phyloP scores from a whole-genome alignment of 2,329 filamentous ascomycete genomes.

The Akanthomyces muscarius region DNA sequence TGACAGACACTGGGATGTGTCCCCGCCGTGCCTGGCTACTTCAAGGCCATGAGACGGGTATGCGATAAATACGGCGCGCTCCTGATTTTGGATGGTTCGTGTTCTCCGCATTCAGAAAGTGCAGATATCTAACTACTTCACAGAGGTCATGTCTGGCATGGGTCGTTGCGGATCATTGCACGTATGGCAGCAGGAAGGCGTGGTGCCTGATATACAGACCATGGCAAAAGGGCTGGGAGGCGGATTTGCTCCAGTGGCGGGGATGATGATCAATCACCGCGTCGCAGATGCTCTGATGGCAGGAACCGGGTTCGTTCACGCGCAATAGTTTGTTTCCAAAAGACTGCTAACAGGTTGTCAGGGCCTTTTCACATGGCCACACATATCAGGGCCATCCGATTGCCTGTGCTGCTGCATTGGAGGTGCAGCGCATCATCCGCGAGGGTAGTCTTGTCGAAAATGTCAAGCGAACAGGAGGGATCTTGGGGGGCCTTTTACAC shows the following conservation, averaged over 20 bases:
- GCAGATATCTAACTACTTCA: not conserved
- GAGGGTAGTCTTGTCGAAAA: constrained; percentile 25
- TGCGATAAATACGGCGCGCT: constrained; percentile 70
- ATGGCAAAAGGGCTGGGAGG: constrained; percentile 64
- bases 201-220: constrained; percentile 61
- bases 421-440: constrained; percentile 43
- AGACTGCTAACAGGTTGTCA: constrained; percentile 12
- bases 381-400: constrained; percentile 28
- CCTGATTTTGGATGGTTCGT: constrained; percentile 58
- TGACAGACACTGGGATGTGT: constrained; percentile 56
- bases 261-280: constrained; percentile 49
- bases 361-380: constrained; percentile 24
- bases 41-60: constrained; percentile 61
- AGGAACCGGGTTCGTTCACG: constrained; percentile 28
- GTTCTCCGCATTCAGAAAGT: not conserved
- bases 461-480: constrained; percentile 19
- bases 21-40: constrained; percentile 62
- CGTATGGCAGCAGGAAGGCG: constrained; percentile 56
- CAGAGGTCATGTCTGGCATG: constrained; percentile 68
- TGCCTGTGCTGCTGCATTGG: constrained; percentile 26
- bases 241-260: constrained; percentile 60
- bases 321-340: not conserved
- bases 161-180: constrained; percentile 57
- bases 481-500: constrained; percentile 21
- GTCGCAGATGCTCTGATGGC: constrained; percentile 43